Conservation (phyloP, 2,329 filamentous ascomycete species). For the Dendrostoma leiphaemia region DNA sequence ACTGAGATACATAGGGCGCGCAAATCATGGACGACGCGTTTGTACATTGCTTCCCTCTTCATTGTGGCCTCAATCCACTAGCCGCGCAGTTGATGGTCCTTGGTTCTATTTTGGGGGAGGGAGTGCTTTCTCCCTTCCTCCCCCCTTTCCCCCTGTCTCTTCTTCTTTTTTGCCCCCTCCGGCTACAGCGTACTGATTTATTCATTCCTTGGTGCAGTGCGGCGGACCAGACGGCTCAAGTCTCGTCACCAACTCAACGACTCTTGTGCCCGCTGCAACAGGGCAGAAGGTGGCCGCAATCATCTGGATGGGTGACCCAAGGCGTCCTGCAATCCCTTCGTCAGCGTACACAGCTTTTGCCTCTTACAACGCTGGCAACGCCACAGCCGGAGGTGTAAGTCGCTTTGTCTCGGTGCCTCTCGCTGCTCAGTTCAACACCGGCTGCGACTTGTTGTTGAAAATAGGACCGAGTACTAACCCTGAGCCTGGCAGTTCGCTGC, state of each 20-base stretch:
- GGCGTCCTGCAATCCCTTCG: too few relatives aligned
- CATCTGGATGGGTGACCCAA: constrained; percentile 60
- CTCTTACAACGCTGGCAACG: constrained; percentile 58
- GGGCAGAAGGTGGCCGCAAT: constrained; percentile 52
- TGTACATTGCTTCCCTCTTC: not conserved
- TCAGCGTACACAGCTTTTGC: constrained; percentile 48
- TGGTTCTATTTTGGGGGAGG: too few relatives aligned
- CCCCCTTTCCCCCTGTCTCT: constrained; percentile 3
- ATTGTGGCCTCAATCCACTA: not conserved
- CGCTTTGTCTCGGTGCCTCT: constrained; percentile 44
- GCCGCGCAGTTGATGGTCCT: too few relatives aligned
- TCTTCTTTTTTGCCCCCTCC: constrained; percentile 24
- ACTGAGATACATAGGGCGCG: constrained; percentile 42
- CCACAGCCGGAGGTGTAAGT: constrained; percentile 52
- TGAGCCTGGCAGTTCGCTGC: constrained; percentile 48
- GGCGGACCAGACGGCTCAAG: constrained; percentile 53
- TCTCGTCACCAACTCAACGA: constrained; percentile 41
- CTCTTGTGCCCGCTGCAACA: constrained; percentile 41
- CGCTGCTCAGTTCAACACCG: too few relatives aligned
- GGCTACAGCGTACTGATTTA: too few relatives aligned
- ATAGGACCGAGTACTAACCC: too few relatives aligned
- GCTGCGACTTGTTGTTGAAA: too few relatives aligned
- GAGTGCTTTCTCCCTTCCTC: too few relatives aligned
- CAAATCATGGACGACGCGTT: constrained; percentile 60
- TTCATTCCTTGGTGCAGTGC: too few relatives aligned